A percentile compares a stretch with the other conserved stretches of the same genome.
These are phyloP conservation scores for Ehretia macrophylla DNA, from an alignment of 257 asterid genomes.

Conservation along the genomic window DNA sequence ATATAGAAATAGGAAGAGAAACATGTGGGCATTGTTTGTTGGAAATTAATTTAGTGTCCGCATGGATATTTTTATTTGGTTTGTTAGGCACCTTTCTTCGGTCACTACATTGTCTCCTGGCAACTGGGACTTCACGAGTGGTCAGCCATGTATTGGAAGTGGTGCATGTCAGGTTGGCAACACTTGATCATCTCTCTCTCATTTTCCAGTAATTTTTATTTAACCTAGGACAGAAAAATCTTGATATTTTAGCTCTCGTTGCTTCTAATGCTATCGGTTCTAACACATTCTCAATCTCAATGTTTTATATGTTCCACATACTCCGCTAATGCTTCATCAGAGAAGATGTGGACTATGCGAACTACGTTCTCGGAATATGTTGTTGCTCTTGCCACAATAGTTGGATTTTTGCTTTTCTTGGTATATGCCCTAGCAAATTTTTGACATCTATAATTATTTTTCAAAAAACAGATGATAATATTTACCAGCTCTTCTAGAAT, in stretches of 20 bases:
- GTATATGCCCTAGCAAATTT: slow-evolving; percentile 34
- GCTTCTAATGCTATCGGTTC: not conserved
- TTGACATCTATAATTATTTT: too few species aligned
- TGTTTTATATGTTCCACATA: slow-evolving; percentile 90
- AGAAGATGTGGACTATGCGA: slow-evolving; percentile 92
- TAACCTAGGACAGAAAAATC: not conserved
- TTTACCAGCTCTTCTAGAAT: too few species aligned
- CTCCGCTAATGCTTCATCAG: slow-evolving; percentile 76
- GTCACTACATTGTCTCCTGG: slow-evolving; percentile 59
- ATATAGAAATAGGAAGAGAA: not conserved
- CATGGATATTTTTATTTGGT: slow-evolving; percentile 39
- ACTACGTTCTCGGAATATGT: slow-evolving; percentile 96
- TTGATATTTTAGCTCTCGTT: too few species aligned
- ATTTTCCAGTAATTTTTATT: too few species aligned
- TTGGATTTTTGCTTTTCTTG: slow-evolving; percentile 89
- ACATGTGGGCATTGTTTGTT: not conserved
- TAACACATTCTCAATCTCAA: slow-evolving; percentile 31
- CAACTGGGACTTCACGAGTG: slow-evolving; percentile 45
- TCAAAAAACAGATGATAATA: too few species aligned
- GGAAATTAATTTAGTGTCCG: not conserved
- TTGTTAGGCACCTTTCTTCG: slow-evolving; percentile 94
- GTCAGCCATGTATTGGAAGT: slow-evolving; percentile 63
- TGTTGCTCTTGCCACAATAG: slow-evolving; percentile 93
- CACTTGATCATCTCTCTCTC: not conserved
- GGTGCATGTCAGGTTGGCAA: slow-evolving; percentile 62